Percentiles rank a stretch among this genome's conserved stretches.
phyloP scores from a whole-genome alignment of 192 early-diverging fungal genomes.

The Linnemannia elongata region DNA sequence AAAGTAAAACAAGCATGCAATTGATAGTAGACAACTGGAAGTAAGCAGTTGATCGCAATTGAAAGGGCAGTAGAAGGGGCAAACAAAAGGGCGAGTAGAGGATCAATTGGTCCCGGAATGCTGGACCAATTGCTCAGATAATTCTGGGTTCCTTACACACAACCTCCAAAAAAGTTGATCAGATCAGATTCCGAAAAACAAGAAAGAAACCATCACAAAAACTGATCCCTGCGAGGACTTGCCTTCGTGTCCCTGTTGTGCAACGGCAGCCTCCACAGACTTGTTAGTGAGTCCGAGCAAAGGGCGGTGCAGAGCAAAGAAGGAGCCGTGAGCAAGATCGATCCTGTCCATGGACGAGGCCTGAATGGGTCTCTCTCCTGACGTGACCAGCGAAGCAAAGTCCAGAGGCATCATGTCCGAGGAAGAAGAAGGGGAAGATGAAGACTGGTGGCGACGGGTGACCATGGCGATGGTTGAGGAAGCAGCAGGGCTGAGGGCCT shows the following conservation, averaged over 20 bases:
- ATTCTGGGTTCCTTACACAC: not conserved
- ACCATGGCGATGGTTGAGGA: constrained; percentile 7
- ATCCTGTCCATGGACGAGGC: constrained; percentile 37
- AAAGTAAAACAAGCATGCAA: no score
- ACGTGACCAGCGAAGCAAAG: constrained; percentile 15
- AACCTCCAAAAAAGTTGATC: not conserved
- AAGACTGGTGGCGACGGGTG: constrained; percentile 45
- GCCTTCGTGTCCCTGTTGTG: constrained; percentile 16
- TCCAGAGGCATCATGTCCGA: constrained; percentile 8
- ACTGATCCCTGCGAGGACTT: not conserved
- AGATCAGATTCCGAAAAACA: not conserved
- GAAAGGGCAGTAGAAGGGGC: not conserved
- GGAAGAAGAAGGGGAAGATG: constrained; percentile 31
- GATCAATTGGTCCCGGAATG: not conserved
- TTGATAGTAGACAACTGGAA: no score
- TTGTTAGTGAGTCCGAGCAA: constrained; percentile 59
- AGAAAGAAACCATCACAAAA: not conserved
- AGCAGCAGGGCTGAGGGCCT: constrained; percentile 12
- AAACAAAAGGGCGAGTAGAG: not conserved
- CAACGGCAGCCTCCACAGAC: not conserved
- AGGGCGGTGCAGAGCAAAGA: constrained; percentile 73
- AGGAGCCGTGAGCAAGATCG: constrained; percentile 68
- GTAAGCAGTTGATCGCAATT: no score
- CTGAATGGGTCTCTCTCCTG: constrained; percentile 19
- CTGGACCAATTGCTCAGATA: constrained; percentile 1